Conservation (phyloP, 495 filamentous ascomycete species). For the Podospora tetraspora region DNA sequence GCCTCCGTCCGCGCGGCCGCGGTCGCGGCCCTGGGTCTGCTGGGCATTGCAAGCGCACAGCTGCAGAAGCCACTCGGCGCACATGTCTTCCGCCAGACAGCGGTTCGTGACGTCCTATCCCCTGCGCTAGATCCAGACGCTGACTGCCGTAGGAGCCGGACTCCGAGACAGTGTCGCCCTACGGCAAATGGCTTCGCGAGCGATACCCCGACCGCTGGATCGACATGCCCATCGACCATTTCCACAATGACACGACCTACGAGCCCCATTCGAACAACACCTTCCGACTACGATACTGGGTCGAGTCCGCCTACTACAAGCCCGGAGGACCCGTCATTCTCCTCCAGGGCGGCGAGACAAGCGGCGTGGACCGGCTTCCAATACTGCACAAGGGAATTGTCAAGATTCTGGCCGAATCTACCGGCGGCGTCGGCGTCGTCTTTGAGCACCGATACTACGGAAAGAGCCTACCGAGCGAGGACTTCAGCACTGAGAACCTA, state of each 20-base stretch:
- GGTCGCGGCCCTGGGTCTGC: slow-evolving; percentile 9
- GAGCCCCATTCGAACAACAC: slow-evolving; percentile 58
- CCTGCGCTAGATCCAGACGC: neutral
- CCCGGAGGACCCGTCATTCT: slow-evolving; percentile 69
- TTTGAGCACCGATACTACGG: slow-evolving; percentile 76
- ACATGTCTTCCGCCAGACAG: neutral
- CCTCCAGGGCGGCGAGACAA: slow-evolving; percentile 60
- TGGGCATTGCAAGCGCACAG: slow-evolving; percentile 4
- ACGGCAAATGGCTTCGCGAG: slow-evolving; percentile 4
- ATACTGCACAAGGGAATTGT: slow-evolving; percentile 68
- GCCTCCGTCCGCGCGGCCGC: slow-evolving; percentile 12
- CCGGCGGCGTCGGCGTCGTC: slow-evolving; percentile 65
- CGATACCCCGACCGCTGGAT: slow-evolving; percentile 47
- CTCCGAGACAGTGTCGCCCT: neutral
- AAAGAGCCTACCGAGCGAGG: slow-evolving; percentile 50
- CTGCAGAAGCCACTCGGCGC: neutral
- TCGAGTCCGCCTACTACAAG: slow-evolving; percentile 61
- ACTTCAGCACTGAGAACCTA: slow-evolving; percentile 59
- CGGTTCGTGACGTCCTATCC: neutral
- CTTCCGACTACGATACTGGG: slow-evolving; percentile 67
- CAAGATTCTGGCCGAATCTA: slow-evolving; percentile 55
- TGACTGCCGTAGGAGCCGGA: neutral
- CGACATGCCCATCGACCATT: slow-evolving; percentile 67
- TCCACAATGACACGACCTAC: slow-evolving; percentile 64
- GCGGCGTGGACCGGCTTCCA: slow-evolving; percentile 49